phyloP scores from a whole-genome alignment of 2,329 filamentous ascomycete species.

The Blumeria graminis region DNA sequence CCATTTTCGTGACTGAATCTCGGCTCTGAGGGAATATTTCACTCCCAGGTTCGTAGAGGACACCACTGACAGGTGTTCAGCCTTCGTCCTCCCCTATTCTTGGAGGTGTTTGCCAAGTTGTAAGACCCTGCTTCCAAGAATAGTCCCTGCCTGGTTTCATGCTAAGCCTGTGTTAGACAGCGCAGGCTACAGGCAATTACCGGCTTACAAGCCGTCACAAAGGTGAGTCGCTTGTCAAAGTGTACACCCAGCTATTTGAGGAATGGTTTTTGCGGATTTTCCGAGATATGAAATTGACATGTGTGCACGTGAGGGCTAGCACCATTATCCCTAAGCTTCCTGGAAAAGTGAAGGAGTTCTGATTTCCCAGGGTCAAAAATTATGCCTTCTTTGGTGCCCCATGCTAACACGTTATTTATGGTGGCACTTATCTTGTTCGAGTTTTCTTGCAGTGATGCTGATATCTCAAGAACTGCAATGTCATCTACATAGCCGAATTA shows the following conservation, averaged over 20 bases:
- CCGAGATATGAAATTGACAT: not conserved
- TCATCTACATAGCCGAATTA: not conserved
- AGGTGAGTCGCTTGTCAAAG: not conserved
- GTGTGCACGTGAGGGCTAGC: not conserved
- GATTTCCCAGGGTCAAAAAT: not conserved
- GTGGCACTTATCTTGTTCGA: not conserved
- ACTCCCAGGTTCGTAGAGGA: too few relatives aligned
- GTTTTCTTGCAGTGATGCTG: not conserved
- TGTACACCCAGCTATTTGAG: not conserved
- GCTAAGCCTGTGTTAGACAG: too few relatives aligned
- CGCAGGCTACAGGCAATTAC: too few relatives aligned
- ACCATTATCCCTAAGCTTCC: not conserved
- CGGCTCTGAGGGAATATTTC: too few relatives aligned
- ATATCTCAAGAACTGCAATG: not conserved
- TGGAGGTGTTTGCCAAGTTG: too few relatives aligned
- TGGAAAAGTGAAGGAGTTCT: not conserved
- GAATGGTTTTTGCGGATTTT: not conserved
- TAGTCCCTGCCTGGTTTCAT: too few relatives aligned
- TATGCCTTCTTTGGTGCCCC: not conserved
- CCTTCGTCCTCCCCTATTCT: too few relatives aligned
- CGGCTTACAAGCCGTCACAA: too few relatives aligned
- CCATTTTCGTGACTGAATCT: too few relatives aligned
- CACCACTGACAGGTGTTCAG: too few relatives aligned
- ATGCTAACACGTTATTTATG: not conserved
- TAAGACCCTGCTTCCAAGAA: too few relatives aligned